These are phyloP conservation scores for Eleusine indica DNA, from an alignment of 176 grass and related monocot genomes.

Conservation along the genomic window DNA sequence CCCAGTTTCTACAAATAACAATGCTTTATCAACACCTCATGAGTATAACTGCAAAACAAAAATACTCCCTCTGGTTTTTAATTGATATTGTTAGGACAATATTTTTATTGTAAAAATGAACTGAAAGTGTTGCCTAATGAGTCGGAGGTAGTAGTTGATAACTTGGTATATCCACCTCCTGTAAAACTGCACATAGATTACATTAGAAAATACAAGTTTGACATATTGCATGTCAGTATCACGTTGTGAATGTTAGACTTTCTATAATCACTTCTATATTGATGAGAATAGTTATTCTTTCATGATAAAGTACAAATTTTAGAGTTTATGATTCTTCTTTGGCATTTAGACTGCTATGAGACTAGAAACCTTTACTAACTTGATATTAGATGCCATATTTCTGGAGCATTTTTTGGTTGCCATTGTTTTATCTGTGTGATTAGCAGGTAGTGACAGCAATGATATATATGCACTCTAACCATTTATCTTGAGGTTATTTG, in stretches of 20 bases:
- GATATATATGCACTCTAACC: not conserved
- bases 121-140: no score
- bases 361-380: constrained; percentile 5
- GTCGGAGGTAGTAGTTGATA: no score
- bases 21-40: not conserved
- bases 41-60: constrained; percentile 24
- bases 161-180: no score
- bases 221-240: constrained; percentile 1
- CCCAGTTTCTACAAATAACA: not conserved
- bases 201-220: not conserved
- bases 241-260: not conserved
- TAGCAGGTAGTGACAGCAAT: constrained; percentile 1
- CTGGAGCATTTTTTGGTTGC: not conserved
- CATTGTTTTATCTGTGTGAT: not conserved
- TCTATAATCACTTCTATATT: not conserved
- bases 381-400: constrained; percentile 12
- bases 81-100: no score
- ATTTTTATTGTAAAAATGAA: no score
- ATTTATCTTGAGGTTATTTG: not conserved
- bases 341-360: not conserved
- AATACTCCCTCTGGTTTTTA: no score
- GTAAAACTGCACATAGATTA: not conserved
- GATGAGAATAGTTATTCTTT: not conserved
- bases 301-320: not conserved
- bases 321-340: not conserved